phyloP scores from a whole-genome alignment of 257 asterid species.

The Solanum acaule region DNA sequence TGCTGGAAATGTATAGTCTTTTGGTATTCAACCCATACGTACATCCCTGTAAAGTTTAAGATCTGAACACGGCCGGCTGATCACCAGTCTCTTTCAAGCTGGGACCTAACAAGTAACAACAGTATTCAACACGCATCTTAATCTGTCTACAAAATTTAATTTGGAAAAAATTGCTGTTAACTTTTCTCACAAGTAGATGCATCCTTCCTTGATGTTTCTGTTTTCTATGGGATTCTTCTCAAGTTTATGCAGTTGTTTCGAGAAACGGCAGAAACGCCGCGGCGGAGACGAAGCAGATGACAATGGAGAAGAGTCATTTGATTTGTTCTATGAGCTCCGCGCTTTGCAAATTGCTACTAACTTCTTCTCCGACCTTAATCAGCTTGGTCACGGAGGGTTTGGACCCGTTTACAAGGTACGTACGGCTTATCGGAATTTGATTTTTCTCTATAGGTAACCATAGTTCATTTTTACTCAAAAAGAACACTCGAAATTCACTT shows the following conservation, averaged over 20 bases:
- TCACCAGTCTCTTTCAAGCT: background rate
- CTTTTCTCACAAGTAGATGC: background rate
- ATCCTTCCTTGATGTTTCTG: conserved; percentile 1
- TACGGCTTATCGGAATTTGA: background rate
- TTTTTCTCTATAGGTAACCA: background rate
- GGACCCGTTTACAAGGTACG: conserved; percentile 75
- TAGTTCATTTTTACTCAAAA: background rate
- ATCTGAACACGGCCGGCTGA: background rate
- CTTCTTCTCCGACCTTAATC: conserved; percentile 66
- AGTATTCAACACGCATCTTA: background rate
- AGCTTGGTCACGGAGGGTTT: conserved; percentile 82
- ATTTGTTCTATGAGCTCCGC: conserved; percentile 52
- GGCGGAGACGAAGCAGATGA: conserved; percentile 22
- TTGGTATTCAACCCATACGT: background rate
- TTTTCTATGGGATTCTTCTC: conserved; percentile 39
- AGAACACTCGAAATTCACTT: background rate
- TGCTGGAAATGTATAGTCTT: background rate
- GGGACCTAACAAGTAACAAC: background rate
- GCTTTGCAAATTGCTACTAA: conserved; percentile 69
- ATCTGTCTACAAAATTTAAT: background rate
- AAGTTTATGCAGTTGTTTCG: conserved; percentile 31
- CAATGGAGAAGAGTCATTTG: conserved; percentile 13
- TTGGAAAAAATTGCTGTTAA: background rate
- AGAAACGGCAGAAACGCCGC: conserved; percentile 15
- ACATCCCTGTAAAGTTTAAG: background rate